Base-by-base conservation (phyloP, 1,284 basidiomycete species). In the Termitomyces sp. region DNA sequence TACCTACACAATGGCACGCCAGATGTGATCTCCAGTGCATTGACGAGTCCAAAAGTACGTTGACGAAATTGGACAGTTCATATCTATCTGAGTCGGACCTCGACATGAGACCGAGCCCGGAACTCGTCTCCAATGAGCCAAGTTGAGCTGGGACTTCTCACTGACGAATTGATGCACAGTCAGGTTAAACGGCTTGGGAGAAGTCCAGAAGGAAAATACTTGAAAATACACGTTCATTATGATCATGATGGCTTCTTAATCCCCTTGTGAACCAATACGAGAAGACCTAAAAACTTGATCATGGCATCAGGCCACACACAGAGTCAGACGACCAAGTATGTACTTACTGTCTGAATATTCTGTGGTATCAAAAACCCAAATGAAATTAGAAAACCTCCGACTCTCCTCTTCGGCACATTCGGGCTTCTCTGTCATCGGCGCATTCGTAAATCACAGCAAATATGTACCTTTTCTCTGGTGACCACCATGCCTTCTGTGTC, bases 111-210 rank as follows among this genome's bases (percentile, higher is more conserved):
- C 21, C 24, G 8, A 26, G 6, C 13, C 10, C 19, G 16, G 10
- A 33, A 58, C 19, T 69, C 69, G 55, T 86, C 83, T 16, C 87
- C 83, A 50, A 87, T 76, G 33, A 88, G 64, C 78, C 83, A 88
- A 4, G 83, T 76, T 31, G 65, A 60, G 26, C 58, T 67, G n/a
- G 61, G 57, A 16, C 57, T 63, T 43, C 72, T 71, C 11, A 67
- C 60, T 9, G 81, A 81, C 50, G 75, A 69, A 21, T n/a, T n/a
- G n/a, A n/a, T n/a, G n/a, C n/a, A n/a, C n/a, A n/a, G n/a, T n/a
- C n/a, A n/a, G n/a, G n/a, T n/a, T n/a, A n/a, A n/a, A n/a, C n/a
- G n/a, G 48, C 62, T 54, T 34, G 78, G 78, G 21, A 81, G 68
- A 16, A 66, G 61, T 18, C 60, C 72, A 5, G 70, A 57, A 19